Evolutionary conservation across 495 filamentous ascomycete species (phyloP).

Genomic region (Penicillium egyptiacum): DNA sequence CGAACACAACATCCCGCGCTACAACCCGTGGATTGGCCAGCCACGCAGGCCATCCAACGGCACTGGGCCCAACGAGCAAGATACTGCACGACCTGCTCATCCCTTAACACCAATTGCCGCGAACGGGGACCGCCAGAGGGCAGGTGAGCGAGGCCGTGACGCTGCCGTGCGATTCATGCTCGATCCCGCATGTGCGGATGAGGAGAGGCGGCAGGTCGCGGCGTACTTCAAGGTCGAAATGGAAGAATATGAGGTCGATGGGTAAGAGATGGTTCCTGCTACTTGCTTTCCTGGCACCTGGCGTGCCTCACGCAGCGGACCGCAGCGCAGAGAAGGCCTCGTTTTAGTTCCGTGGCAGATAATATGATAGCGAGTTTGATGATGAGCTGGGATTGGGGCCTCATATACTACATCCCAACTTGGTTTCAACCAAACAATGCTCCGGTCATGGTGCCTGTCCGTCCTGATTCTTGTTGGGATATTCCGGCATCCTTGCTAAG

Average conservation of each 20-base stretch:
- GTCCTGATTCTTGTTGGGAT: neutral
- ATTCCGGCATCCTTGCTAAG: neutral
- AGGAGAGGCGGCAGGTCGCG: slow-evolving; percentile 66
- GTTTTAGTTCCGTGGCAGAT: neutral
- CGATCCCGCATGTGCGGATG: slow-evolving; percentile 70
- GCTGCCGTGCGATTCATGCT: slow-evolving; percentile 91
- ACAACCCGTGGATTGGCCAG: slow-evolving; percentile 41
- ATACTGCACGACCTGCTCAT: slow-evolving; percentile 18
- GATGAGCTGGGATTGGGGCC: neutral
- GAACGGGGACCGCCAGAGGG: slow-evolving; percentile 46
- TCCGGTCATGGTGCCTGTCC: neutral
- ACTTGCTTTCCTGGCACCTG: neutral
- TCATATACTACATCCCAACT: neutral
- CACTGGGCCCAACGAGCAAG: neutral
- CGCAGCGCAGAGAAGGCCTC: neutral
- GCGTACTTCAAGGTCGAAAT: slow-evolving; percentile 72
- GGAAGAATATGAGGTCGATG: slow-evolving; percentile 60
- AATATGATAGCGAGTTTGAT: neutral
- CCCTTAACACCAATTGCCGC: slow-evolving; percentile 43
- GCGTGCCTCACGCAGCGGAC: neutral
- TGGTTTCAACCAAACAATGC: neutral
- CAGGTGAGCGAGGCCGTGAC: slow-evolving; percentile 58
- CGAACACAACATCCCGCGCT: slow-evolving; percentile 52
- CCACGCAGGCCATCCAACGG: slow-evolving; percentile 11
- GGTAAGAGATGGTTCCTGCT: slow-evolving; percentile 17